phyloP scores from a whole-genome alignment of 1,284 basidiomycete species.

The Amylostereum areolatum region DNA sequence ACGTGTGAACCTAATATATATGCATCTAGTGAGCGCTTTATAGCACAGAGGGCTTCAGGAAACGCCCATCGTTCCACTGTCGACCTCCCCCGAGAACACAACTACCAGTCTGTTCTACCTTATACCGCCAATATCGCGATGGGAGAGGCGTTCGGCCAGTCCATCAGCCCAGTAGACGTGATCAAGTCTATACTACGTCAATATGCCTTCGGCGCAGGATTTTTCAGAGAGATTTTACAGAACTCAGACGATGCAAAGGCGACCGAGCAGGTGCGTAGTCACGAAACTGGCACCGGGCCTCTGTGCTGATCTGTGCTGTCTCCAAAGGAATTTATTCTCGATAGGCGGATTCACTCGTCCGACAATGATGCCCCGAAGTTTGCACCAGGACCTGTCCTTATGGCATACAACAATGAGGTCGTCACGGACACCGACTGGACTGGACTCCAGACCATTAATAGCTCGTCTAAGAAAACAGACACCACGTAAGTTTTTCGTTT shows the following conservation, averaged over 20 bases:
- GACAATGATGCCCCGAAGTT: slow-evolving; percentile 19
- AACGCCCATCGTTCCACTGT: no score
- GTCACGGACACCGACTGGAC: slow-evolving; percentile 39
- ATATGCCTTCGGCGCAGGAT: slow-evolving; percentile 36
- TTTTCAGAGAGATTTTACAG: slow-evolving; percentile 40
- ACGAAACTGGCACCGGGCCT: not conserved
- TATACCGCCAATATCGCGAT: no score
- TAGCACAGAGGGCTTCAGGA: no score
- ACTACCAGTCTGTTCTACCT: no score
- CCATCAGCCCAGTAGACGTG: slow-evolving; percentile 12
- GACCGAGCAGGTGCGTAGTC: slow-evolving; percentile 16
- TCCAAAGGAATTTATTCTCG: slow-evolving; percentile 36
- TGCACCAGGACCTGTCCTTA: slow-evolving; percentile 39
- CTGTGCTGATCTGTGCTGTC: not conserved
- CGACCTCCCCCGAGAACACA: no score
- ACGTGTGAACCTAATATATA: no score
- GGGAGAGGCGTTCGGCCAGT: slow-evolving; percentile 10
- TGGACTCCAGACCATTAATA: slow-evolving; percentile 35
- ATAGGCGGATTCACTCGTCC: slow-evolving; percentile 25
- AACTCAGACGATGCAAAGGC: slow-evolving; percentile 42
- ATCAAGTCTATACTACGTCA: slow-evolving; percentile 31
- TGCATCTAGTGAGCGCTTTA: no score
- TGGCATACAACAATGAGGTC: slow-evolving; percentile 39
- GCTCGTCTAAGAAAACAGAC: slow-evolving; percentile 40
- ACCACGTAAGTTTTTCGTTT: slow-evolving; percentile 26